A percentile compares a stretch with the other conserved stretches of the same genome.
phyloP scores from a whole-genome alignment of 345 rosid species.

The Luvunga scandens region DNA sequence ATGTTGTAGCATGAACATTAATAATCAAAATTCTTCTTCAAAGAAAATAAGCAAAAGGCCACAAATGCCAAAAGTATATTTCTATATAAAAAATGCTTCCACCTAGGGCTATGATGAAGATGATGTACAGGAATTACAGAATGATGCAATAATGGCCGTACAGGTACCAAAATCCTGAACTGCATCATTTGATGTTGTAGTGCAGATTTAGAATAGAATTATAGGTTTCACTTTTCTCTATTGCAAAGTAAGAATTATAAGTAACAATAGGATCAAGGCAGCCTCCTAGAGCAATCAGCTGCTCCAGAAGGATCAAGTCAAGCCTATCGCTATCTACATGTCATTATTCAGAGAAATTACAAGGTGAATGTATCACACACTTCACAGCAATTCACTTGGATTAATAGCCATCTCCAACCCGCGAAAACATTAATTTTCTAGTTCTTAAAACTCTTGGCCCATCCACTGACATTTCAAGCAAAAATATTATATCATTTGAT shows the following conservation, averaged over 20 bases:
- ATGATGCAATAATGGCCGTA: neutral
- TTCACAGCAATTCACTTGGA: neutral
- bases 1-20: slow-evolving; percentile 6
- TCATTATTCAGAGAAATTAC: neutral
- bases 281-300: neutral
- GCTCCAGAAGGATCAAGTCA: neutral
- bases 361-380: neutral
- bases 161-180: neutral
- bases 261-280: neutral
- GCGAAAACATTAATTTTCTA: neutral
- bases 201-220: neutral
- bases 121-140: neutral
- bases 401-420: neutral
- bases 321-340: neutral
- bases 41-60: slow-evolving; percentile 3
- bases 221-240: neutral
- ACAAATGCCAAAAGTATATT: neutral
- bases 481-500: neutral
- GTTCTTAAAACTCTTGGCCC: neutral
- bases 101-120: neutral
- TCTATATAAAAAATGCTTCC: neutral
- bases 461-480: neutral
- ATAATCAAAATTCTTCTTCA: neutral
- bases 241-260: neutral
- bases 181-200: neutral